These are phyloP conservation scores for Dipodascus albidus DNA, from an alignment of 805 yeast species.

Conservation along the genomic window DNA sequence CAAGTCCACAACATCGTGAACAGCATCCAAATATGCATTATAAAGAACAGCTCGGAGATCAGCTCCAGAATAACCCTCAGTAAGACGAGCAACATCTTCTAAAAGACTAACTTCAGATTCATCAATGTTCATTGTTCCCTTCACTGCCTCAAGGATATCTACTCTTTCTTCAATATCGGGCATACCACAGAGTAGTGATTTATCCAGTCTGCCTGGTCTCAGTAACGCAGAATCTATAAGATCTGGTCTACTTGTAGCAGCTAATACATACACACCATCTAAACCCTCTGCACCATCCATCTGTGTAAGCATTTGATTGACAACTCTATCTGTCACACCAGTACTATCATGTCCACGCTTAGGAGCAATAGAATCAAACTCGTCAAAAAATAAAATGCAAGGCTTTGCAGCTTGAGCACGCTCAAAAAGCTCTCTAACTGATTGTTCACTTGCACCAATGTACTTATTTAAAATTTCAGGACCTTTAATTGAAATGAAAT, in stretches of 20 bases:
- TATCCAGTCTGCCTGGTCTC: constrained; percentile 94
- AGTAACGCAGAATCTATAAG: constrained; percentile 87
- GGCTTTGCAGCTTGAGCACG: constrained; percentile 93
- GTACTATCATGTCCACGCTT: constrained; percentile 96
- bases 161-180: constrained; percentile 61
- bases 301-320: constrained; percentile 91
- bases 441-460: constrained; percentile 95
- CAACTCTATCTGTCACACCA: constrained; percentile 96
- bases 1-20: constrained; percentile 34
- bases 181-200: constrained; percentile 80
- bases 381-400: constrained; percentile 86
- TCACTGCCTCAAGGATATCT: constrained; percentile 50
- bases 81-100: constrained; percentile 39
- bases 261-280: constrained; percentile 92
- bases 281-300: constrained; percentile 99
- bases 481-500: constrained; percentile 88
- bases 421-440: constrained; percentile 85
- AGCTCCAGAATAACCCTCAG: constrained; percentile 86
- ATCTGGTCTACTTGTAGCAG: constrained; percentile 95
- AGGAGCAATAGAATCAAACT: constrained; percentile 94
- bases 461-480: constrained; percentile 92
- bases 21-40: constrained; percentile 81
- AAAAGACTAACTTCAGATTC: constrained; percentile 38
- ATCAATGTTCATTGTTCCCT: constrained; percentile 45
- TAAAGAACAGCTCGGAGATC: constrained; percentile 88